Evolutionary conservation across 176 grass and related monocot genomes (phyloP), one percentile per base, ranked within the genome.

Genomic region (Oryza coarctata): DNA sequence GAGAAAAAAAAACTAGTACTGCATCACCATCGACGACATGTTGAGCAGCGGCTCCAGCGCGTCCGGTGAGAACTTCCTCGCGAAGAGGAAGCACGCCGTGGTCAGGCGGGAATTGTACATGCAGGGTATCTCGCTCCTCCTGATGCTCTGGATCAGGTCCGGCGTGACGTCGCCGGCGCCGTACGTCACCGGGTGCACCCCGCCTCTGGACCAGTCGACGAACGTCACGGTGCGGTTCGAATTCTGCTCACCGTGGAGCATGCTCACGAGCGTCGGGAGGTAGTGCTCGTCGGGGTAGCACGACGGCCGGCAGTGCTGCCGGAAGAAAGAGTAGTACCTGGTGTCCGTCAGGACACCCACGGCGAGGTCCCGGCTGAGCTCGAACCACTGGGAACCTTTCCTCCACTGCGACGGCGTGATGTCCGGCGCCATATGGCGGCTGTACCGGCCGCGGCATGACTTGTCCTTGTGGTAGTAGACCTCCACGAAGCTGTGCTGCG

Each of bases 251-350:
- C 81, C 86, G 26, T 89, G 90, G 52, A 92, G 83, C 92, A 94
- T 75, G 86, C 47, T 68, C 20, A 92, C 74, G 47, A 74, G 84
- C 79, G 95, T 92, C 34, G 71, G 86, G 41, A 94, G 83, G 92
- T 98, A 98, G 80, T 97, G 95, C 81, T 94, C 95, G 61, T 97
- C 95, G 35, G 95, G 95, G 75, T 92, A 97, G 84, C 94, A 97
- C 43, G 92, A 69, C 20, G 95, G 92, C 77, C 44, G 43, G 77
- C 95, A 91, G 38, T 89, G 87, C 63, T 80, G 69, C 32, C 80
- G 23, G 77, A 94, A 97, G 63, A 97, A 72, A 2, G 75, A 70
- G 64, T 92, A 92, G 81, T 89, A 92, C 43, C 73, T 82, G 30
- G 72, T 49, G 63, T 97, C 92, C 0, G 88, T 43, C 14, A 97